Conservation (phyloP, 2,329 filamentous ascomycete species). For the Leptographium wingfieldii region DNA sequence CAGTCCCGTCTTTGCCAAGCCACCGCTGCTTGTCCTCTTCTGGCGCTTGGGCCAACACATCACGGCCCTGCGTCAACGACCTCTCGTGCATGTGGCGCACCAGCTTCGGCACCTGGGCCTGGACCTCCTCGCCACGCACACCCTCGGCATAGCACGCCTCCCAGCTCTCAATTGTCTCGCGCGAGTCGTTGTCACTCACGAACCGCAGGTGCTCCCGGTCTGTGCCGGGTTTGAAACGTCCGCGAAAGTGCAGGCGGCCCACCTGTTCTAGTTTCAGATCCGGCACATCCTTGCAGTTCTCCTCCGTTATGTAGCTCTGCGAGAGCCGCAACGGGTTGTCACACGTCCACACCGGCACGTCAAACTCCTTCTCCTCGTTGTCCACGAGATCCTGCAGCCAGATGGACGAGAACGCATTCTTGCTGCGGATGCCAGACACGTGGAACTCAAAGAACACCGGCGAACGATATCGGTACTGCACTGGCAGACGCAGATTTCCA, state of each 20-base stretch:
- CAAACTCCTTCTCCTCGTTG: conserved; percentile 62
- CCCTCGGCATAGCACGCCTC: conserved; percentile 84
- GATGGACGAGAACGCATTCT: conserved; percentile 64
- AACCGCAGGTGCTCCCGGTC: conserved; percentile 77
- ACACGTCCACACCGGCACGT: conserved; percentile 85
- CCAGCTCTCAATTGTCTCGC: conserved; percentile 92
- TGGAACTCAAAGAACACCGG: conserved; percentile 85
- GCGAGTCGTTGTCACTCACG: conserved; percentile 72
- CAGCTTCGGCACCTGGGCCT: conserved; percentile 57
- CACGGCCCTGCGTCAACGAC: conserved; percentile 65
- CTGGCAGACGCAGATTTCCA: conserved; percentile 55
- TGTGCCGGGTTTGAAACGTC: conserved; percentile 78
- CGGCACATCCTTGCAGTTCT: conserved; percentile 56
- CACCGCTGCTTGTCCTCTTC: conserved; percentile 65
- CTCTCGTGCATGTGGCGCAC: conserved; percentile 69
- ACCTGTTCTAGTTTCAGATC: conserved; percentile 69
- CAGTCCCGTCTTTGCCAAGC: conserved; percentile 66
- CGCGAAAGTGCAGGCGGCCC: conserved; percentile 68
- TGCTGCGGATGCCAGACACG: conserved; percentile 51
- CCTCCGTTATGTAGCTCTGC: conserved; percentile 83
- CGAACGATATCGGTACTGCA: conserved; percentile 81
- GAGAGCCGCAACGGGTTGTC: conserved; percentile 62
- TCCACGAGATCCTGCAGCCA: conserved; percentile 83
- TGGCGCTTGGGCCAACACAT: conserved; percentile 61
- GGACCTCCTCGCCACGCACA: conserved; percentile 59